These are phyloP conservation scores for Fusarium proliferatum DNA, from an alignment of 2,329 filamentous ascomycete species.

Conservation along the genomic window DNA sequence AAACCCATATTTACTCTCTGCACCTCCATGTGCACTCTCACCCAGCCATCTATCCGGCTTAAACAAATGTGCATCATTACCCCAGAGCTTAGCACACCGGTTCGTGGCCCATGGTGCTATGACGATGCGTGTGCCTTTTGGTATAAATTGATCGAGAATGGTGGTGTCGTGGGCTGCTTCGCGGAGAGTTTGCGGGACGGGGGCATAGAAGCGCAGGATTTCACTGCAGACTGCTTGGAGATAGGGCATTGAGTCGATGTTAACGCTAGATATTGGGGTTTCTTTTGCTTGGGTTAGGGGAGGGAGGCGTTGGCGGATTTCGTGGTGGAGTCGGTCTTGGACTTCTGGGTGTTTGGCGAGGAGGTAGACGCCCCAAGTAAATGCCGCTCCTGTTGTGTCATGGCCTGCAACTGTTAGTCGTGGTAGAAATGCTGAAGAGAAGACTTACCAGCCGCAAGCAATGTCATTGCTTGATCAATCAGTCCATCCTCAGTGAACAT, in stretches of 20 bases:
- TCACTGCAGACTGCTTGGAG: slow-evolving; percentile 83
- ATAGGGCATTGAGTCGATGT: slow-evolving; percentile 80
- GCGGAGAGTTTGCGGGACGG: slow-evolving; percentile 77
- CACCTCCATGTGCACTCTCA: slow-evolving; percentile 72
- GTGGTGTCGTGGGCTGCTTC: slow-evolving; percentile 71
- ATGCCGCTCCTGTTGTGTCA: slow-evolving; percentile 79
- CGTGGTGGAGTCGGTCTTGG: slow-evolving; percentile 74
- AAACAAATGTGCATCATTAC: slow-evolving; percentile 76
- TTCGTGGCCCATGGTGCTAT: slow-evolving; percentile 77
- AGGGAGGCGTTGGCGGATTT: slow-evolving; percentile 73
- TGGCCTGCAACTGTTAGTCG: slow-evolving; percentile 60
- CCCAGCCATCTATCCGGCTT: slow-evolving; percentile 81
- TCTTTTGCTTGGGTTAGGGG: slow-evolving; percentile 47
- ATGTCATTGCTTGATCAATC: slow-evolving; percentile 89
- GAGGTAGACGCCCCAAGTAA: slow-evolving; percentile 78
- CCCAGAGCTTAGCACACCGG: slow-evolving; percentile 76
- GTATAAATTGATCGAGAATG: slow-evolving; percentile 72
- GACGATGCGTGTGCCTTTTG: slow-evolving; percentile 75
- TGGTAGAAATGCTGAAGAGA: rapidly evolving
- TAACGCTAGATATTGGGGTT: slow-evolving; percentile 51
- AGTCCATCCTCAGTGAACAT: slow-evolving; percentile 81
- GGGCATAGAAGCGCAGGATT: slow-evolving; percentile 76
- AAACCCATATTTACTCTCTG: slow-evolving; percentile 79
- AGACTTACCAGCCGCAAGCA: slow-evolving; percentile 65
- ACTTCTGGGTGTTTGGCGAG: slow-evolving; percentile 72